Evolutionary conservation across 2,329 filamentous ascomycete genomes (phyloP).

Genomic region (Fusarium floridanum): DNA sequence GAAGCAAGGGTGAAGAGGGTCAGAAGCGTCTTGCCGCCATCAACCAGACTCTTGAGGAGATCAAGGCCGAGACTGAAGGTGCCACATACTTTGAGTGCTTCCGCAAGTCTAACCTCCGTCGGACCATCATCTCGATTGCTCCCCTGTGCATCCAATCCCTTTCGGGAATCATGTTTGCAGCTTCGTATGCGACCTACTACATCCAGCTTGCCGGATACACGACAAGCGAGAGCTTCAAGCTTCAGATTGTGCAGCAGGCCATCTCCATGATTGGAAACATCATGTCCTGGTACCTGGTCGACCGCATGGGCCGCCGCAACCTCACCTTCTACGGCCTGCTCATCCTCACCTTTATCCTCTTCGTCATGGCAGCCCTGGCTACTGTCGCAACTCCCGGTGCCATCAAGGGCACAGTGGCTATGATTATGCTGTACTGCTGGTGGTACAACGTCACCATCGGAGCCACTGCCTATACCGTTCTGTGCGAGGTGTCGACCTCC

Average conservation of each 20-base stretch:
- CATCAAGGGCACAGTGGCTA: slow-evolving; percentile 48
- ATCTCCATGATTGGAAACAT: slow-evolving; percentile 56
- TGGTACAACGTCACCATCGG: slow-evolving; percentile 49
- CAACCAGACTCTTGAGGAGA: slow-evolving; percentile 50
- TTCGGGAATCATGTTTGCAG: slow-evolving; percentile 52
- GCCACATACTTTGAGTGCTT: slow-evolving; percentile 57
- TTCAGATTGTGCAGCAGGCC: slow-evolving; percentile 56
- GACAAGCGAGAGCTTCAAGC: slow-evolving; percentile 51
- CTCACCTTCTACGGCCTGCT: slow-evolving; percentile 53
- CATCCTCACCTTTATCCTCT: slow-evolving; percentile 52
- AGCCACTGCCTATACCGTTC: slow-evolving; percentile 16
- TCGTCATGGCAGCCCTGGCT: slow-evolving; percentile 54
- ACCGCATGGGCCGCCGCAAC: slow-evolving; percentile 52
- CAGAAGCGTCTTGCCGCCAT: slow-evolving; percentile 47
- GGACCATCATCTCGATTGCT: slow-evolving; percentile 55
- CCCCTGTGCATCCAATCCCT: slow-evolving; percentile 53
- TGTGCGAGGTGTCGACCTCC: slow-evolving; percentile 14
- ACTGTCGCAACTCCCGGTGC: slow-evolving; percentile 21
- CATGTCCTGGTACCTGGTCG: slow-evolving; percentile 55
- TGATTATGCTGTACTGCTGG: slow-evolving; percentile 56
- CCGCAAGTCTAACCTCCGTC: slow-evolving; percentile 53
- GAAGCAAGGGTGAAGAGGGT: slow-evolving; percentile 45
- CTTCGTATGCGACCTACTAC: slow-evolving; percentile 58
- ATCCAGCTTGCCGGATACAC: slow-evolving; percentile 57
- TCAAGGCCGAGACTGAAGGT: slow-evolving; percentile 52